These are phyloP conservation scores for Nicotiana rustica DNA, from an alignment of 305 asterid genomes.

Conservation along the genomic window DNA sequence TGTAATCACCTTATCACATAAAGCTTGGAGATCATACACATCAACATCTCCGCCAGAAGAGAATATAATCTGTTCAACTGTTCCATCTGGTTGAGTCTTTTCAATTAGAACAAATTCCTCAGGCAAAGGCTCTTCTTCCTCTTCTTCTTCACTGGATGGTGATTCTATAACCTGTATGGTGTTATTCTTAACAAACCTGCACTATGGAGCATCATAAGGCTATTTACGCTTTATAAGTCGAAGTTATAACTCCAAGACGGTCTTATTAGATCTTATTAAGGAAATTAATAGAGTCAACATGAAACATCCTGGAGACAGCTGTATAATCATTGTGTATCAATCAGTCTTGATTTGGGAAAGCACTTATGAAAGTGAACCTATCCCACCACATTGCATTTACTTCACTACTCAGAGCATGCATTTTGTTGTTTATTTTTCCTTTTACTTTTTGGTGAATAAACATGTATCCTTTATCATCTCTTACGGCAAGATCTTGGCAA, in stretches of 20 bases:
- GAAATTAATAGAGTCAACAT: not conserved
- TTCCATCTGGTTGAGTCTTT: conserved; percentile 76
- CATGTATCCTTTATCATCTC: not conserved
- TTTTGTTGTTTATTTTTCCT: conserved; percentile 8
- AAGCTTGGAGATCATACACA: conserved; percentile 84
- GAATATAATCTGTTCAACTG: conserved; percentile 83
- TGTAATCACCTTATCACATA: conserved; percentile 82
- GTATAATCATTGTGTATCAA: not conserved
- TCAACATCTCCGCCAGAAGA: conserved; percentile 91
- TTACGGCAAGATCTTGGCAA: not conserved
- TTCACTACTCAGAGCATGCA: not conserved
- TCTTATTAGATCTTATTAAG: not conserved
- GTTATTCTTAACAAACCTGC: conserved; percentile 81
- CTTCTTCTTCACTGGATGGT: conserved; percentile 63
- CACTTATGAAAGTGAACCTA: conserved; percentile 9
- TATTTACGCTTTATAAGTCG: conserved; percentile 3
- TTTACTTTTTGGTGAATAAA: not conserved
- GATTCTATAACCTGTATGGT: conserved; percentile 75
- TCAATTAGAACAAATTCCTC: conserved; percentile 89
- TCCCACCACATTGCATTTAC: conserved; percentile 20
- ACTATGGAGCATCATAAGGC: conserved; percentile 35
- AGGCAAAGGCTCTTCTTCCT: conserved; percentile 73
- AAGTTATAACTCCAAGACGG: conserved; percentile 19
- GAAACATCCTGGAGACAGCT: conserved; percentile 15
- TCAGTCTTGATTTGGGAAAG: not conserved